A percentile compares a stretch with the other conserved stretches of the same genome.
phyloP scores from a whole-genome alignment of 345 rosid species.

The Kernera saxatilis region DNA sequence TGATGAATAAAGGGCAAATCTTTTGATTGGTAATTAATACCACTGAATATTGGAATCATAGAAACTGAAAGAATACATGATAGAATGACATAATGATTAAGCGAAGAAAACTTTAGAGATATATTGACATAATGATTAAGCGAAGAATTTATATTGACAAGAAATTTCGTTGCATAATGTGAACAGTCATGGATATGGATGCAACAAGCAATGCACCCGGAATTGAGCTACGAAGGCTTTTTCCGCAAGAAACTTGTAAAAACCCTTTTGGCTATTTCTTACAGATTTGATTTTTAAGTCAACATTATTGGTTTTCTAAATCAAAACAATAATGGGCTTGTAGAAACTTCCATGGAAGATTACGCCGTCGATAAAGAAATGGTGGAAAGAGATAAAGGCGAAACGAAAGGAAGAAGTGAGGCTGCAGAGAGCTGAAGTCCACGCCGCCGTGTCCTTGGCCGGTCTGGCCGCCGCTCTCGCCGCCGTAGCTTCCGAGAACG shows the following conservation, averaged over 20 bases:
- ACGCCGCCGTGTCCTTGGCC: slow-evolving; percentile 87
- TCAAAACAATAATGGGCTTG: not conserved
- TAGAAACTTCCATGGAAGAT: slow-evolving; percentile 72
- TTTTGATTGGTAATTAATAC: not conserved
- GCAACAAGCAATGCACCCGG: slow-evolving; percentile 99
- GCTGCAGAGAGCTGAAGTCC: slow-evolving; percentile 73
- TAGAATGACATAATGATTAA: not conserved
- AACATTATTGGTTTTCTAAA: not conserved
- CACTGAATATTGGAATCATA: not conserved
- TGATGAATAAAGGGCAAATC: not conserved
- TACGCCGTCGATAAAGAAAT: slow-evolving; percentile 63
- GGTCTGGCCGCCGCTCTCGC: slow-evolving; percentile 85
- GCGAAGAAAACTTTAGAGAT: not conserved
- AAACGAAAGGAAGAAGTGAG: slow-evolving; percentile 80
- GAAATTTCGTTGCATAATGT: slow-evolving; percentile 3
- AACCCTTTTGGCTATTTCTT: not conserved
- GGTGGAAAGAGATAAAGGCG: slow-evolving; percentile 71
- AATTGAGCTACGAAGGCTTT: slow-evolving; percentile 71
- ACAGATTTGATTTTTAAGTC: not conserved
- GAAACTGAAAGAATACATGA: not conserved
- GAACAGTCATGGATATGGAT: slow-evolving; percentile 97
- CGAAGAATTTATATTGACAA: not conserved
- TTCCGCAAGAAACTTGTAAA: slow-evolving; percentile 79
- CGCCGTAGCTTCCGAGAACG: slow-evolving; percentile 66
- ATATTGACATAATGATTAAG: not conserved